Evolutionary conservation across 441 rosid species (phyloP).

Genomic region (Euphorbia corollata): DNA sequence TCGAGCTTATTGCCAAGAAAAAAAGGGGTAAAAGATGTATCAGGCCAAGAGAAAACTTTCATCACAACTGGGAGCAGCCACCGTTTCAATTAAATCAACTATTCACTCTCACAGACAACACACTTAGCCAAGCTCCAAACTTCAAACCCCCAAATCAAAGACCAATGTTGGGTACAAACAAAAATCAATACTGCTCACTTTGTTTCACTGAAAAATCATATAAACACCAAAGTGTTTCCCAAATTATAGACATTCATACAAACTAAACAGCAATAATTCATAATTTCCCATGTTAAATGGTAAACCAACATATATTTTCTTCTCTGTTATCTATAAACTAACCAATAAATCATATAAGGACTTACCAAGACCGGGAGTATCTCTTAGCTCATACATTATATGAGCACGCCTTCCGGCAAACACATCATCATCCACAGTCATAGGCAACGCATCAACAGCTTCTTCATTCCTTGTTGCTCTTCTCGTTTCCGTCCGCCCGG

Average conservation of each 20-base stretch:
- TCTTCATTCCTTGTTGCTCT: slow-evolving; percentile 58
- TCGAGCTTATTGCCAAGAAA: too few relatives aligned
- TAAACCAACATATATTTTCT: background rate
- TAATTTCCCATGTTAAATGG: background rate
- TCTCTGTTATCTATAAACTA: background rate
- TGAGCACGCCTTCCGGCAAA: slow-evolving; percentile 54
- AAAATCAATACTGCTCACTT: background rate
- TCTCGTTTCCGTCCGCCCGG: slow-evolving; percentile 36
- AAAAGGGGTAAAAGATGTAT: too few relatives aligned
- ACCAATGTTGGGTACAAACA: background rate
- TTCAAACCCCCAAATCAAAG: background rate
- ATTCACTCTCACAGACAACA: background rate
- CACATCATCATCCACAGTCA: slow-evolving; percentile 55
- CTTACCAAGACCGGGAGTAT: slow-evolving; percentile 89
- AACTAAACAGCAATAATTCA: background rate
- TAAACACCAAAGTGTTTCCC: background rate
- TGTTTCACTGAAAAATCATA: background rate
- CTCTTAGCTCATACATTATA: slow-evolving; percentile 85
- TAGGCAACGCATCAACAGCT: slow-evolving; percentile 52
- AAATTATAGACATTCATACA: background rate
- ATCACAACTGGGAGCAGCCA: background rate
- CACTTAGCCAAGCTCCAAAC: background rate
- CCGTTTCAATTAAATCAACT: background rate
- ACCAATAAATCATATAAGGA: background rate
- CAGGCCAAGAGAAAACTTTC: background rate